Conservation (phyloP, 2,329 filamentous ascomycete genomes). For the Xylariaceae sp. region DNA sequence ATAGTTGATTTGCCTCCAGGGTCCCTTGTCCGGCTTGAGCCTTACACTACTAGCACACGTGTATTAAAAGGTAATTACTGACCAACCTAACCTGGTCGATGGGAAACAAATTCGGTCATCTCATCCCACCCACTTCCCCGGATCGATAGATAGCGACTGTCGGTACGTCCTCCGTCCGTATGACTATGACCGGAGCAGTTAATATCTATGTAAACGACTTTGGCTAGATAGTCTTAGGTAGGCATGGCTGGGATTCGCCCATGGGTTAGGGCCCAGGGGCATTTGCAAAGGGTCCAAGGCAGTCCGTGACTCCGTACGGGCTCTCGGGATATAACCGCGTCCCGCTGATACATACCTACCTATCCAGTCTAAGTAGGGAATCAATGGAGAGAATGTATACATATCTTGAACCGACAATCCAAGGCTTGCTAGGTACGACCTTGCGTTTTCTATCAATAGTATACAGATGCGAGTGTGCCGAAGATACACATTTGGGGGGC, state of each 20-base stretch:
- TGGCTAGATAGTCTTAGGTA: background rate
- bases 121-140: conserved; percentile 16
- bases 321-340: too few species aligned
- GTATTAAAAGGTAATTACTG: too few species aligned
- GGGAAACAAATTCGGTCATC: background rate
- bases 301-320: background rate
- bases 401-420: too few species aligned
- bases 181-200: too few species aligned
- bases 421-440: conserved; percentile 9
- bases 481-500: background rate
- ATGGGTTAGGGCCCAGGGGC: background rate
- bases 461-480: background rate
- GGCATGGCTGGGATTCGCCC: background rate
- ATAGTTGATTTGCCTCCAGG: conserved; percentile 3
- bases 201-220: background rate
- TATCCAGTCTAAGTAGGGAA: background rate
- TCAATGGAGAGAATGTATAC: background rate
- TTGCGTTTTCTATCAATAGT: conserved; percentile 5
- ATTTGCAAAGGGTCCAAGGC: background rate
- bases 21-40: conserved; percentile 12
- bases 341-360: too few species aligned
- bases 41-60: background rate
- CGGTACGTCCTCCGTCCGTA: too few species aligned
- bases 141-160: background rate
- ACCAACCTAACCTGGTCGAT: background rate